Evolutionary conservation across 2,329 filamentous ascomycete genomes (phyloP).

Genomic region (Geosmithia flava): DNA sequence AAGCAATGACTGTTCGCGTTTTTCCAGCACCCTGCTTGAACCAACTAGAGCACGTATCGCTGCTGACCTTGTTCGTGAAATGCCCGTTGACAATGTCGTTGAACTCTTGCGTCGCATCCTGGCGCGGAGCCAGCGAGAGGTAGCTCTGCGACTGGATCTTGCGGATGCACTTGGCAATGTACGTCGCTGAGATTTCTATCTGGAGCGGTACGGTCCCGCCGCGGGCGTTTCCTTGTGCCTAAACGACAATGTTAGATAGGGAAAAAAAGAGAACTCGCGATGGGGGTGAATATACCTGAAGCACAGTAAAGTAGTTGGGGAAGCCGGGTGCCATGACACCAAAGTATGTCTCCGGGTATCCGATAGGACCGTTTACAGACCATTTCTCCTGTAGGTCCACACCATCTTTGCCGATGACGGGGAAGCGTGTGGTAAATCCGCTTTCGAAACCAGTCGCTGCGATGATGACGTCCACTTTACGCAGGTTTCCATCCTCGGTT

Average conservation of each 20-base stretch:
- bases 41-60: not conserved
- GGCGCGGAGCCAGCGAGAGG: not conserved
- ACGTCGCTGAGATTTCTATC: not conserved
- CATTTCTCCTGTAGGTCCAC: slow-evolving; percentile 15
- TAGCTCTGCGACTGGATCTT: not conserved
- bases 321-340: slow-evolving; percentile 13
- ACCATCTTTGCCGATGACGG: slow-evolving; percentile 29
- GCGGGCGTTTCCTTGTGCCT: not conserved
- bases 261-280: no score
- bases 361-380: slow-evolving; percentile 8
- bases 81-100: not conserved
- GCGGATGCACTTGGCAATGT: not conserved
- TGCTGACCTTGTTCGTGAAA: not conserved
- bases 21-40: not conserved
- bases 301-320: slow-evolving; percentile 12
- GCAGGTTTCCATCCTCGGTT: slow-evolving; percentile 29
- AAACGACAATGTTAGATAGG: not conserved
- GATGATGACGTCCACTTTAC: slow-evolving; percentile 10
- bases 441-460: slow-evolving; percentile 13
- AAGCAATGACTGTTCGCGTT: not conserved
- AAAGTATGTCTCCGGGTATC: slow-evolving; percentile 14
- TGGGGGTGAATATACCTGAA: not conserved
- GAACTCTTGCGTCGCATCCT: not conserved
- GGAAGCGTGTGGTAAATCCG: slow-evolving; percentile 20
- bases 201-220: not conserved